A percentile compares a stretch with the other conserved stretches of the same genome.
These are phyloP conservation scores for Chytridium lagenaria DNA, from an alignment of 371 early-diverging fungal species.

Conservation along the genomic window DNA sequence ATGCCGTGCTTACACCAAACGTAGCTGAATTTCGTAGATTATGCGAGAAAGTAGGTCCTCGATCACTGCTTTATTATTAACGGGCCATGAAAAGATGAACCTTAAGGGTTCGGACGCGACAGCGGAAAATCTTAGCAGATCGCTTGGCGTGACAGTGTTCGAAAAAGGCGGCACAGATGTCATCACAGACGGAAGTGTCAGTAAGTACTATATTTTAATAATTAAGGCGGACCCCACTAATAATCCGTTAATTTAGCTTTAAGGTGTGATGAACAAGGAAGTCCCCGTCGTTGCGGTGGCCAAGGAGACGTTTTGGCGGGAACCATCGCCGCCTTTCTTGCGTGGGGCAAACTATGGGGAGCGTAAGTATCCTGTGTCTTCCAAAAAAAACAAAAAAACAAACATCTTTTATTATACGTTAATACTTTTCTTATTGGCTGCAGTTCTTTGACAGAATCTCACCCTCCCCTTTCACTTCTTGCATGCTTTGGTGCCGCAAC, in stretches of 20 bases:
- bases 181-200: slow-evolving; percentile 75
- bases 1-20: slow-evolving; percentile 92
- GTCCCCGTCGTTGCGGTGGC: slow-evolving; percentile 94
- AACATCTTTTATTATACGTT: too few species aligned
- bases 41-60: slow-evolving; percentile 66
- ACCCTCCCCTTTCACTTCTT: neutral
- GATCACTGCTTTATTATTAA: neutral
- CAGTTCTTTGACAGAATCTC: neutral
- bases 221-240: too few species aligned
- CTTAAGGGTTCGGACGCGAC: slow-evolving; percentile 10
- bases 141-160: slow-evolving; percentile 74
- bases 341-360: slow-evolving; percentile 79
- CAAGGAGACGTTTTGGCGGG: slow-evolving; percentile 98
- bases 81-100: neutral
- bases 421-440: too few species aligned
- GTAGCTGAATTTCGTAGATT: slow-evolving; percentile 83
- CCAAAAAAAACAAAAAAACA: too few species aligned
- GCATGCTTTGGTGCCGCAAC: slow-evolving; percentile 16
- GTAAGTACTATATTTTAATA: slow-evolving; percentile 54
- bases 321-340: slow-evolving; percentile 82
- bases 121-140: slow-evolving; percentile 47
- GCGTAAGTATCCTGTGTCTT: slow-evolving; percentile 21
- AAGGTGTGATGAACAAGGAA: slow-evolving; percentile 69
- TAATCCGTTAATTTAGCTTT: slow-evolving; percentile 49
- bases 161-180: slow-evolving; percentile 85